These are phyloP conservation scores for Suhomyces choctaworum DNA, from an alignment of 1,139 yeast species.

Conservation along the genomic window DNA sequence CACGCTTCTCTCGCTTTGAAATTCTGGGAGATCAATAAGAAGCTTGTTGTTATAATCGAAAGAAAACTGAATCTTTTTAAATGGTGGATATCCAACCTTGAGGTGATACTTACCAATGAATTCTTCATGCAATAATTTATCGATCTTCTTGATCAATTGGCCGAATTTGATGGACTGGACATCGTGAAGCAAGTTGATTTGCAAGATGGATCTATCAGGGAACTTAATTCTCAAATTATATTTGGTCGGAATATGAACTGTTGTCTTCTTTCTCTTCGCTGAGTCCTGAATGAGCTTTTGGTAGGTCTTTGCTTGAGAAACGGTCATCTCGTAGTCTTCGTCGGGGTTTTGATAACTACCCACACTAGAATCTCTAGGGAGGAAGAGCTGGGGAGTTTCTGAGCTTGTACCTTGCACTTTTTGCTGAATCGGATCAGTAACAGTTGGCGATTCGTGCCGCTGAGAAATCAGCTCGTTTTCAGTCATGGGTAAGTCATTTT, in stretches of 20 bases:
- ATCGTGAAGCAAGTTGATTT: conserved; percentile 45
- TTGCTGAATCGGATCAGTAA: background rate
- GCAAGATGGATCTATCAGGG: conserved; percentile 54
- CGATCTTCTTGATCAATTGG: conserved; percentile 39
- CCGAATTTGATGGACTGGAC: conserved; percentile 41
- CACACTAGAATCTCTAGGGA: conserved; percentile 18
- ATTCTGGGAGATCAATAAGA: conserved; percentile 37
- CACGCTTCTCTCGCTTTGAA: conserved; percentile 32
- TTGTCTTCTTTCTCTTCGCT: conserved; percentile 30
- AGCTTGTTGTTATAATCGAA: conserved; percentile 33
- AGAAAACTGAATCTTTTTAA: conserved; percentile 30
- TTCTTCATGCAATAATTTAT: conserved; percentile 40
- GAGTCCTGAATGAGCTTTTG: conserved; percentile 46
- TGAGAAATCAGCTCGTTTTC: background rate
- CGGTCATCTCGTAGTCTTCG: conserved; percentile 51
- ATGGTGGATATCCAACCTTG: conserved; percentile 48
- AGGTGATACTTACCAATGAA: conserved; percentile 34
- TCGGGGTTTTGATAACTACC: conserved; percentile 42
- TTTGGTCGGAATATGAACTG: conserved; percentile 27
- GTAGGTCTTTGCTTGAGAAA: conserved; percentile 54
- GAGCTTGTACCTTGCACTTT: conserved; percentile 1
- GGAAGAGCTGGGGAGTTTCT: conserved; percentile 24
- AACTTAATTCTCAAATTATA: conserved; percentile 50
- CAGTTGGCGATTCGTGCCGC: background rate
- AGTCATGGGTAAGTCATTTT: background rate